Conservation (phyloP, 2,329 filamentous ascomycete genomes). For the Monilinia vaccinii-corymbosi region DNA sequence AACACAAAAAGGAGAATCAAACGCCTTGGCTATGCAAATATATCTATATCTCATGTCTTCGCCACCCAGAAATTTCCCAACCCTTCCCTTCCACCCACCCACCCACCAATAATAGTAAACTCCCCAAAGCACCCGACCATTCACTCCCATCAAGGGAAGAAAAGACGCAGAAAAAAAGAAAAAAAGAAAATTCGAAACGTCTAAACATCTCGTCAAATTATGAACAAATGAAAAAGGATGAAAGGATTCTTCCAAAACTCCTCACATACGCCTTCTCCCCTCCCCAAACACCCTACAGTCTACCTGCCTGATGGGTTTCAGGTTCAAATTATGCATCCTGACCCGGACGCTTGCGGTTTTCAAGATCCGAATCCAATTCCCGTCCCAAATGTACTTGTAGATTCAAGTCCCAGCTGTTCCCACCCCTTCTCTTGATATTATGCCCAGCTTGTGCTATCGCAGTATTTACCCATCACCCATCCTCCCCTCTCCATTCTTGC, state of each 20-base stretch:
- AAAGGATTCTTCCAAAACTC: background rate
- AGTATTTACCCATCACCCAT: background rate
- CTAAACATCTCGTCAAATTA: background rate
- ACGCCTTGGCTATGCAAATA: background rate
- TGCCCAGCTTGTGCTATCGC: background rate
- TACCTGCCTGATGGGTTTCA: background rate
- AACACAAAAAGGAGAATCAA: background rate
- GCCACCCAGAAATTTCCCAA: background rate
- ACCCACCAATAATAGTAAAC: background rate
- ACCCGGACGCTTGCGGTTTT: background rate
- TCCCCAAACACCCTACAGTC: background rate
- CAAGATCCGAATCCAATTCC: background rate
- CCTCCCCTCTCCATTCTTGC: background rate
- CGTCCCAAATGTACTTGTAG: background rate
- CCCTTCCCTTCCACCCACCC: background rate
- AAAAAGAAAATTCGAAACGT: background rate
- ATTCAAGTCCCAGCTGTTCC: background rate
- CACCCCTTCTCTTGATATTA: background rate
- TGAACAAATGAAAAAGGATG: background rate
- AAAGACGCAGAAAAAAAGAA: background rate
- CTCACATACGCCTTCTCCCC: background rate
- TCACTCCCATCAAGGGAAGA: background rate
- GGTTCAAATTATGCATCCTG: background rate
- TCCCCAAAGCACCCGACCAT: background rate
- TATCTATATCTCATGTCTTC: background rate